Base-by-base conservation (phyloP, 208 protist species). In the Leishmania guyanensis region DNA sequence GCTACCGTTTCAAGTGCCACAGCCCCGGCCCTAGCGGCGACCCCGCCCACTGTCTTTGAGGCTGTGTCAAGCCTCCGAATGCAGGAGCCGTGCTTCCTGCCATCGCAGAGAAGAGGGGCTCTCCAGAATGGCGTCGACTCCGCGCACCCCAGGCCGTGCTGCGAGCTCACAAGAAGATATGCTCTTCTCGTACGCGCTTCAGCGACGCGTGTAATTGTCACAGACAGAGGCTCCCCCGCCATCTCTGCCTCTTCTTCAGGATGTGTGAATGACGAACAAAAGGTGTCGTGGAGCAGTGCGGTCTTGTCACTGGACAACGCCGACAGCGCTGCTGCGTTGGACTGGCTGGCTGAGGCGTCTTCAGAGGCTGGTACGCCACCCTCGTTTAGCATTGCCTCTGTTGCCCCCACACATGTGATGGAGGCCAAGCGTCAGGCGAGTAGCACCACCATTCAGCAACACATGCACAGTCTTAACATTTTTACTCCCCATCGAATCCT, bases 221-320 rank as follows among this genome's bases (percentile, higher is more conserved):
- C 72, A 2, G 51, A 48, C 2, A 53, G 46, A 0, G 51, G n/a
- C 14, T 14, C 72, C 51, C 17, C 5, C 48, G 2, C 43, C 46
- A n/a, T 51, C 5, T 54, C 46, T 51, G 22, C 12, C 20, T 53
- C 46, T 46, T 43, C 66, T 14, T 8, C 39, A 33, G 17, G 2
- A 39, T 33, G 26, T 53, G 39, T 53, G 1, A 26, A 50, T 29
- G 48, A 8, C n/a, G 36, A 51, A 2, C 14, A 50, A 78, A 33
- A 10, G 66, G 39, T 20, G 20, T 0, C 48, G 3, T 84, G 81
- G 75, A n/a, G 65, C 9, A 84, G 81, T 56, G 69, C 66, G 39
- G 5, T 80, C 69, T 36, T 80, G 76, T 74, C 81, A 29, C 36
- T 84, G 58, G 60, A 84, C 36, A 68, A 48, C 14, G 5, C 68